A percentile compares a stretch with the other conserved stretches of the same genome.
These are phyloP conservation scores for Lanmaoa pseudosensibilis DNA, from an alignment of 768 basidiomycete genomes.

Conservation along the genomic window DNA sequence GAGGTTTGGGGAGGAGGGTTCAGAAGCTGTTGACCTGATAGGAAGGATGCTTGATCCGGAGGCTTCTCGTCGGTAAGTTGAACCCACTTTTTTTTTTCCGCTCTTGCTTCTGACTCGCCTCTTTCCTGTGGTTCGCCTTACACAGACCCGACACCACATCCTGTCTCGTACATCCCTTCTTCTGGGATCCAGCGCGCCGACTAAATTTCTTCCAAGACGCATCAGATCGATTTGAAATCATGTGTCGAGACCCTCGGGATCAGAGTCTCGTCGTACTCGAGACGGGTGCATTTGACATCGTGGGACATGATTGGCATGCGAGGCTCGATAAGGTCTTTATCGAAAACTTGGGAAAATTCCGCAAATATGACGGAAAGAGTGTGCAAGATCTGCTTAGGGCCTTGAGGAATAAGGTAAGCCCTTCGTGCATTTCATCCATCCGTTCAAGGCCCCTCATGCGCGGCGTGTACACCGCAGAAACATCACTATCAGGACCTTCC, in stretches of 20 bases:
- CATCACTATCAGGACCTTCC: slow-evolving; percentile 98
- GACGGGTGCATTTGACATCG: slow-evolving; percentile 61
- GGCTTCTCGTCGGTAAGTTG: slow-evolving; percentile 68
- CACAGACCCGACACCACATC: slow-evolving; percentile 82
- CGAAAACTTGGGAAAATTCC: slow-evolving; percentile 94
- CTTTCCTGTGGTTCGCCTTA: not conserved
- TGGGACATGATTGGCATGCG: slow-evolving; percentile 89
- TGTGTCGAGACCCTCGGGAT: slow-evolving; percentile 91
- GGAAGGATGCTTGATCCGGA: slow-evolving; percentile 74
- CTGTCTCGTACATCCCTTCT: slow-evolving; percentile 93
- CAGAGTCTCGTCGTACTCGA: slow-evolving; percentile 75
- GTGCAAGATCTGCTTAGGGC: slow-evolving; percentile 93
- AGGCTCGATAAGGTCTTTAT: slow-evolving; percentile 87
- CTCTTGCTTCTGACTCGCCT: slow-evolving; percentile 3
- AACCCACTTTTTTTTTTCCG: not conserved
- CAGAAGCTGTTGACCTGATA: slow-evolving; percentile 86
- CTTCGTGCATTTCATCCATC: not conserved
- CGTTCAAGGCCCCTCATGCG: slow-evolving; percentile 10
- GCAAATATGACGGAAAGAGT: slow-evolving; percentile 91
- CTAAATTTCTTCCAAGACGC: slow-evolving; percentile 96
- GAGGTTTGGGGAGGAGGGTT: slow-evolving; percentile 87
- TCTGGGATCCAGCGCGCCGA: slow-evolving; percentile 88
- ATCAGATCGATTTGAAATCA: slow-evolving; percentile 96
- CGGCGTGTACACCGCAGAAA: slow-evolving; percentile 58
- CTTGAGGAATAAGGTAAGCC: slow-evolving; percentile 86